A percentile compares a stretch with the other conserved stretches of the same genome.
Conservation (phyloP, 768 basidiomycete species). For the Hypholoma sublateritium region DNA sequence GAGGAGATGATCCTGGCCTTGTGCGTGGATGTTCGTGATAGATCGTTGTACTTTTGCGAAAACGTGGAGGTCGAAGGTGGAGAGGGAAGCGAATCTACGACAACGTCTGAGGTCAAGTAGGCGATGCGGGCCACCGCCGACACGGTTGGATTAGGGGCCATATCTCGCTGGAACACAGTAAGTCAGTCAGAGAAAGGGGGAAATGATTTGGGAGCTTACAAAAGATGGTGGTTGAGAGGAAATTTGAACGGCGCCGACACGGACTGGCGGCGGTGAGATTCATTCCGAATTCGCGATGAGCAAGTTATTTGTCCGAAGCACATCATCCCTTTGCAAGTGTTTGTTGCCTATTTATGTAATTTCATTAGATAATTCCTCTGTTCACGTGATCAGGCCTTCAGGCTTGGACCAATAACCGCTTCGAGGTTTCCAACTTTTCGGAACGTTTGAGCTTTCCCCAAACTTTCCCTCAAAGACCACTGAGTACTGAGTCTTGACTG, state of each 20-base stretch:
- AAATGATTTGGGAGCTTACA: constrained; percentile 9
- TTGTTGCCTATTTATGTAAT: constrained; percentile 17
- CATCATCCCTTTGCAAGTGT: constrained; percentile 40
- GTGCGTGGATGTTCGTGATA: constrained; percentile 33
- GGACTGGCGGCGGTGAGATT: constrained; percentile 7
- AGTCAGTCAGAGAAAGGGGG: constrained; percentile 3
- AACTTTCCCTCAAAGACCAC: no score
- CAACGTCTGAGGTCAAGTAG: constrained; percentile 65
- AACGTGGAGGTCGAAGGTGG: constrained; percentile 42
- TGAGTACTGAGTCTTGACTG: no score
- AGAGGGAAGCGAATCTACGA: constrained; percentile 57
- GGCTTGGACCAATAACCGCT: neutral
- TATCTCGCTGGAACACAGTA: constrained; percentile 7
- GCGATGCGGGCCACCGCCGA: constrained; percentile 64
- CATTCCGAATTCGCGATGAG: constrained; percentile 25
- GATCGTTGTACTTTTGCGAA: constrained; percentile 34
- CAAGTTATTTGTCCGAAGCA: constrained; percentile 36
- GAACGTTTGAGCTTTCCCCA: no score
- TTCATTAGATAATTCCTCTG: no score
- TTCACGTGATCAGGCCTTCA: neutral
- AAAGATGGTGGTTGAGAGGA: constrained; percentile 10
- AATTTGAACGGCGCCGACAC: constrained; percentile 6
- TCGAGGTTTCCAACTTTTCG: neutral
- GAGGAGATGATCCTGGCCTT: constrained; percentile 46
- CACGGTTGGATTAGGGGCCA: constrained; percentile 24